Evolutionary conservation across 345 rosid genomes (phyloP), one percentile per base, ranked within the genome.

Genomic region (Nephelium lappaceum): DNA sequence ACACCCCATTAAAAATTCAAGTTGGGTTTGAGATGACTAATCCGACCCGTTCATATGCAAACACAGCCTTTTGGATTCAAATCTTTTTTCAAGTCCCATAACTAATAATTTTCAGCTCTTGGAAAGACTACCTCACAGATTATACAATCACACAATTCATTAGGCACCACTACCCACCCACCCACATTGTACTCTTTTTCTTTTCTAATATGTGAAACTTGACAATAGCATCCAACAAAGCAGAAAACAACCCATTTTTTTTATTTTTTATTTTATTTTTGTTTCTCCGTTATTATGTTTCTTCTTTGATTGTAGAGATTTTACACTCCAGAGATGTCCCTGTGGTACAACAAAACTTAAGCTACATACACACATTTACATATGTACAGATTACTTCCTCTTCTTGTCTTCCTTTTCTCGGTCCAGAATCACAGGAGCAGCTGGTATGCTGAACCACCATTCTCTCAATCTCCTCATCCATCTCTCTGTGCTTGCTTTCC

Each of bases 371-470:
- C 68, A 79, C 61, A 60, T 47, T 27, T 42, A 15, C 5, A 63
- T 5, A 15, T 36, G 11, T 27, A 23, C 51, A 65, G 18, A 36
- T 88, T 80, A 92, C 53, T 87, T 91, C 77, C 85, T 90, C 81
- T 93, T 96, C 79, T 90, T 91, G 39, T 91, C 97, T 41, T 92
- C 97, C 68, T 81, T 89, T 11, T 89, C 94, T 82, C 88, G 89
- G 72, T 89, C 93, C 39, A 93, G 87, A 77, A 90, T 58, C 47
- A 97, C 97, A 0, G 98, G 98, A 74, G 98, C 98, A 2, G 98
- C 98, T 0, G 98, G 99, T 78, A 93, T 87, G 83, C 99, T 93
- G 86, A 92, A 93, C 99, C 99, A 97, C 98, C 99, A 97, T 75
- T 94, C 99, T 80, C 90, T 92, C 83, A 93, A 61, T 84, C 99